phyloP scores from a whole-genome alignment of 306 rosid species.

The Hippophae tibetana region DNA sequence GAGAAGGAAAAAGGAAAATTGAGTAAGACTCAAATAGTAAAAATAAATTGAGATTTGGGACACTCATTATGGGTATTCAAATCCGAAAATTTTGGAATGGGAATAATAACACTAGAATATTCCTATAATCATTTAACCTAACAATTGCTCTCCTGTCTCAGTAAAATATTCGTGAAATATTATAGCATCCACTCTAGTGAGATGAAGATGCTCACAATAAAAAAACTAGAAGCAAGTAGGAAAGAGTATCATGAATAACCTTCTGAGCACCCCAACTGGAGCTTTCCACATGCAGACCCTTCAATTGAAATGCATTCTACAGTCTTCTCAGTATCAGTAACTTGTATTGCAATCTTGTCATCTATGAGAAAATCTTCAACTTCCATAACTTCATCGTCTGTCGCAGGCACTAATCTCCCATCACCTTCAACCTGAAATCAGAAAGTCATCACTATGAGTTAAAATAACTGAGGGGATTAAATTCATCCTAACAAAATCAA shows the following conservation, averaged over 20 bases:
- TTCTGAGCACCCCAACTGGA: constrained; percentile 59
- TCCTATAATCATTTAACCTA: neutral
- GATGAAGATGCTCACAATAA: neutral
- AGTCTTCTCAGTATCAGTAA: constrained; percentile 42
- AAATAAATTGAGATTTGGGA: too few species aligned
- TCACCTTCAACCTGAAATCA: constrained; percentile 78
- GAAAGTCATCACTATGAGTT: too few species aligned
- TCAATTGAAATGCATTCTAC: constrained; percentile 49
- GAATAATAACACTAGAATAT: neutral
- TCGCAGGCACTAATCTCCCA: constrained; percentile 96
- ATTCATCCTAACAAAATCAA: too few species aligned
- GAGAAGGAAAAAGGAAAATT: too few species aligned
- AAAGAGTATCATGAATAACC: constrained; percentile 37
- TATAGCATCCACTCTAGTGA: constrained; percentile 3
- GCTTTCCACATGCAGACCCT: constrained; percentile 52
- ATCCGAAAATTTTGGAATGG: neutral
- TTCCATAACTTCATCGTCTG: constrained; percentile 91
- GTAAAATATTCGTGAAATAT: constrained; percentile 6
- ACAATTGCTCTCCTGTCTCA: neutral
- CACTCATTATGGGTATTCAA: too few species aligned
- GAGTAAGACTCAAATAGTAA: too few species aligned
- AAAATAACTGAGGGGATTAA: too few species aligned
- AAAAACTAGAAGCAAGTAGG: constrained; percentile 6
- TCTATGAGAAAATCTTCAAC: constrained; percentile 75
- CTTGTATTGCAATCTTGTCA: constrained; percentile 59